A percentile compares a stretch with the other conserved stretches of the same genome.
Conservation (phyloP, 257 asterid species). For the Nicotiana attenuata region DNA sequence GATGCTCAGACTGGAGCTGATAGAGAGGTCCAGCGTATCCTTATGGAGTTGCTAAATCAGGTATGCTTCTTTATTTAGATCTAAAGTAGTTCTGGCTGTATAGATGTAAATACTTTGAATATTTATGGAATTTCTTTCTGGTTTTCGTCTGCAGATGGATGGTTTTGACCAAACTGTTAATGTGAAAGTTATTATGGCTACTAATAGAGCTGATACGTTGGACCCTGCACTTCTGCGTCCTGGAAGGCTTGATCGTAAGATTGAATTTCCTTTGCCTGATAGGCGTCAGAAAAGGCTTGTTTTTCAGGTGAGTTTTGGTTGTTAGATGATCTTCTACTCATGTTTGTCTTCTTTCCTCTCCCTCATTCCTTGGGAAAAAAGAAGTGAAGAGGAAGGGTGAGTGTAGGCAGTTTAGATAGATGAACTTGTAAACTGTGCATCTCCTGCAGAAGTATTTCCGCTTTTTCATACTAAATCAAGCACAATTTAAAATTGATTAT, state of each 20-base stretch:
- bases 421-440: neutral
- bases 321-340: too few relatives aligned
- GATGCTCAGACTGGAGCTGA: conserved; percentile 96
- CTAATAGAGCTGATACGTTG: conserved; percentile 85
- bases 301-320: conserved; percentile 51
- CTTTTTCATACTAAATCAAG: neutral
- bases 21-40: conserved; percentile 85
- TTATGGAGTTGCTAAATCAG: conserved; percentile 83
- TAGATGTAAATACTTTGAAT: neutral
- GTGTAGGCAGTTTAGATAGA: neutral
- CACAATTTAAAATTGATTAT: neutral
- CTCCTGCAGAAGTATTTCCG: neutral
- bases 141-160: conserved; percentile 56
- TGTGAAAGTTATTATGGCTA: conserved; percentile 88
- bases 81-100: neutral
- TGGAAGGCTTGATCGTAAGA: conserved; percentile 89
- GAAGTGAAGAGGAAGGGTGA: neutral
- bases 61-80: conserved; percentile 17
- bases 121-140: neutral
- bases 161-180: conserved; percentile 89
- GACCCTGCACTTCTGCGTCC: conserved; percentile 93
- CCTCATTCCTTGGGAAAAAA: neutral
- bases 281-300: conserved; percentile 85
- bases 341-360: neutral
- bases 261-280: conserved; percentile 88